Conservation (phyloP, 164 flowering plant genomes). For the Vitis labrusca region DNA sequence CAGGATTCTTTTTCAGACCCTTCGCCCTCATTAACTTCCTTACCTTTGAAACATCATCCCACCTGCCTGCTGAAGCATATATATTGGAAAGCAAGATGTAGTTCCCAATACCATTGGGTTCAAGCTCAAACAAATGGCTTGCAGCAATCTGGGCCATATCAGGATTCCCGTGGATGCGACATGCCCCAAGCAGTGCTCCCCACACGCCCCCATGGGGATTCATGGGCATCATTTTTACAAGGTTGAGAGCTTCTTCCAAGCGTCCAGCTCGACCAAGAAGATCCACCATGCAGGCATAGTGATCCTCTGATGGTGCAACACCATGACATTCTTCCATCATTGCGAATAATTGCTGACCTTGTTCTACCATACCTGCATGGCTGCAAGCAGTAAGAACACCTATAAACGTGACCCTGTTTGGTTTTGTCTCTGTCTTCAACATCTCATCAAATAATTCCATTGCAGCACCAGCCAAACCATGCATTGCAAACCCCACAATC, state of each 20-base stretch:
- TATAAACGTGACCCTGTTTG: conserved; percentile 39
- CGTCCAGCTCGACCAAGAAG: conserved; percentile 42
- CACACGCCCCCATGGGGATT: conserved; percentile 40
- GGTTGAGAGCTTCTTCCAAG: conserved; percentile 33
- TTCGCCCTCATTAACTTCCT: conserved; percentile 30
- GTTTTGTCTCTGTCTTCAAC: conserved; percentile 29
- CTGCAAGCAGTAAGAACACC: conserved; percentile 38
- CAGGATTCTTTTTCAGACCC: conserved; percentile 38
- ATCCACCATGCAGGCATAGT: conserved; percentile 42
- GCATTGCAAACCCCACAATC: conserved; percentile 42
- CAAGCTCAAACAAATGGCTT: conserved; percentile 34
- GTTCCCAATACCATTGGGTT: conserved; percentile 36
- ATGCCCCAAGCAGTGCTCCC: conserved; percentile 50
- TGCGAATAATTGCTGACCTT: conserved; percentile 29
- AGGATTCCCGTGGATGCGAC: conserved; percentile 33
- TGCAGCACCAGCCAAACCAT: conserved; percentile 34
- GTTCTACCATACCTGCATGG: conserved; percentile 36
- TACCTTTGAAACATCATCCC: conserved; percentile 32
- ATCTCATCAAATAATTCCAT: conserved; percentile 31
- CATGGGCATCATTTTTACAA: conserved; percentile 32
- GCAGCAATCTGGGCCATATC: conserved; percentile 40
- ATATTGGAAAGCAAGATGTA: conserved; percentile 36
- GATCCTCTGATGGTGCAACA: conserved; percentile 27
- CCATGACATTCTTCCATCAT: conserved; percentile 30
- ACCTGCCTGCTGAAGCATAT: conserved; percentile 35